A percentile compares a stretch with the other conserved stretches of the same genome.
phyloP scores from a whole-genome alignment of 176 grass and related monocot species.

The Oropetium thomaeum region DNA sequence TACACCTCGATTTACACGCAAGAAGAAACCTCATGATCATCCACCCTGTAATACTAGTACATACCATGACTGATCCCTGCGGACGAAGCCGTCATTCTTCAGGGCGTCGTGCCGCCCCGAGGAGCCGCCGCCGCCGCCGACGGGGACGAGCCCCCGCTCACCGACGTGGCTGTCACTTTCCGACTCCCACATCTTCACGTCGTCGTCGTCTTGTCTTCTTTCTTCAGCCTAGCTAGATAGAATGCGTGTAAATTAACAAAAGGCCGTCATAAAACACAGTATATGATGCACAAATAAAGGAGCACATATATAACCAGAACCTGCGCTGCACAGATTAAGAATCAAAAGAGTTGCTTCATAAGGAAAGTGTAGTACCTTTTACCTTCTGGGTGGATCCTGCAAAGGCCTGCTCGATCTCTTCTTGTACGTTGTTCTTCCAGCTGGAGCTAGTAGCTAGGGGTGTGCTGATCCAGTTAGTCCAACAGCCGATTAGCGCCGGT shows the following conservation, averaged over 20 bases:
- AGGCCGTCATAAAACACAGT: not conserved
- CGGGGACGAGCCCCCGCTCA: slow-evolving; percentile 58
- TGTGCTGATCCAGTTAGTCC: too few species aligned
- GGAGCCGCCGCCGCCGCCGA: slow-evolving; percentile 29
- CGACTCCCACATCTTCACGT: slow-evolving; percentile 67
- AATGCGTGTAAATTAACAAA: not conserved
- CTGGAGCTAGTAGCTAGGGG: not conserved
- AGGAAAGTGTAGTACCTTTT: not conserved
- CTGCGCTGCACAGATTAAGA: not conserved
- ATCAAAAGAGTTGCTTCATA: slow-evolving; percentile 5
- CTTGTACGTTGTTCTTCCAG: not conserved
- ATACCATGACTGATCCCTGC: slow-evolving; percentile 84
- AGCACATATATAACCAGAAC: not conserved
- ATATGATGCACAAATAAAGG: not conserved
- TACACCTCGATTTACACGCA: not conserved
- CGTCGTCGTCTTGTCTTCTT: not conserved
- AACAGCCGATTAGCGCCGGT: not conserved
- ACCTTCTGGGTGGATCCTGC: not conserved
- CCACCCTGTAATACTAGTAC: not conserved
- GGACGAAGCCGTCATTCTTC: slow-evolving; percentile 72
- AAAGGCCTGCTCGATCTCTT: too few species aligned
- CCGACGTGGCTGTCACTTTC: slow-evolving; percentile 58
- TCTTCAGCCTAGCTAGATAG: not conserved
- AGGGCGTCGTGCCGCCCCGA: slow-evolving; percentile 53
- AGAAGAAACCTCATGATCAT: not conserved